phyloP scores from a whole-genome alignment of 1,284 basidiomycete species.

The Boletus hoseneyae region DNA sequence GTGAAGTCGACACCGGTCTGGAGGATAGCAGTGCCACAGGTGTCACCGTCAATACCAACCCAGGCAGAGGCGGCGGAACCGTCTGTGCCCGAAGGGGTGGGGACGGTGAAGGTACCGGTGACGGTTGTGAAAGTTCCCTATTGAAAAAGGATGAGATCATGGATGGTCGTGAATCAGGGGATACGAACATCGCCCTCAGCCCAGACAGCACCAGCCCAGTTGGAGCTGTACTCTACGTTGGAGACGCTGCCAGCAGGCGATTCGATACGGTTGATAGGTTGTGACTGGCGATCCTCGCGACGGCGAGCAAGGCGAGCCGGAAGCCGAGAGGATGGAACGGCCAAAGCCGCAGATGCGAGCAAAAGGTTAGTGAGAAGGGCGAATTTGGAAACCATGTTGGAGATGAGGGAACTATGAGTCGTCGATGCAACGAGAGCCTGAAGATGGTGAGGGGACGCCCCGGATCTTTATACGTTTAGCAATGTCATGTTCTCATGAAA shows the following conservation, averaged over 20 bases:
- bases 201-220: conserved; percentile 23
- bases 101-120: conserved; percentile 20
- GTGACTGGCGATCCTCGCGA: conserved; percentile 12
- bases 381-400: conserved; percentile 20
- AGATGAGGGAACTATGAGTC: neutral
- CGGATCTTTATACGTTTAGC: conserved; percentile 13
- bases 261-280: conserved; percentile 5
- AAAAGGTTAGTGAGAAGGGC: conserved; percentile 20
- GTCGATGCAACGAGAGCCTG: neutral
- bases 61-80: conserved; percentile 18
- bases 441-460: neutral
- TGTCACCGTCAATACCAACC: conserved; percentile 25
- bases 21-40: conserved; percentile 14
- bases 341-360: conserved; percentile 17
- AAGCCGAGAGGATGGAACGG: conserved; percentile 15
- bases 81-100: conserved; percentile 6
- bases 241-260: neutral
- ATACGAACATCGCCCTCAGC: conserved; percentile 9
- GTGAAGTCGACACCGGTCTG: conserved; percentile 26
- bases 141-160: neutral
- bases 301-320: conserved; percentile 14
- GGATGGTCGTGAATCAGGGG: neutral
- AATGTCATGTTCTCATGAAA: conserved; percentile 1
- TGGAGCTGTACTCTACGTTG: conserved; percentile 15
- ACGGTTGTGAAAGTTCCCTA: conserved; percentile 19